phyloP scores from a whole-genome alignment of 1,284 basidiomycete species.

The Rhodotorula sp. region DNA sequence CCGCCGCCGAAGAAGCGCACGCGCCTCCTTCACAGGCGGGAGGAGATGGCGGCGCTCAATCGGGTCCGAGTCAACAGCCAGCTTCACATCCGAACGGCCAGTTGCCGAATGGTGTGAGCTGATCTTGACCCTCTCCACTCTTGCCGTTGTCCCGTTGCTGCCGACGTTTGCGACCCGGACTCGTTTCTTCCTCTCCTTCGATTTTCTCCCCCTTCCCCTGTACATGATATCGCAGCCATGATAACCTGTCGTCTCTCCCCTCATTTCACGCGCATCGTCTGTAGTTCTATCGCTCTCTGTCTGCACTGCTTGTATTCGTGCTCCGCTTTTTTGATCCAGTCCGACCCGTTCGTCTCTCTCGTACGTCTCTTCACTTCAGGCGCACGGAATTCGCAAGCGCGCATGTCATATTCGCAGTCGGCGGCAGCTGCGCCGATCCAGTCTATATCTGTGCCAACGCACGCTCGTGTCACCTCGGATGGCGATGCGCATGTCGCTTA shows the following conservation, averaged over 20 bases:
- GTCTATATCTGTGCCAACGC: conserved; percentile 46
- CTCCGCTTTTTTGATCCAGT: not conserved
- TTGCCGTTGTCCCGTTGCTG: too few relatives aligned
- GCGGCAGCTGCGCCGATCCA: conserved; percentile 40
- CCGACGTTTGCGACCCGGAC: too few relatives aligned
- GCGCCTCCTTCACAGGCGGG: not conserved
- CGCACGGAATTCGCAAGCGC: not conserved
- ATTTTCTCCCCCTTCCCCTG: too few relatives aligned
- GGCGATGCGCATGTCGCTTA: conserved; percentile 72
- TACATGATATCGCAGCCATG: not conserved
- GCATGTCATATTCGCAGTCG: conserved; percentile 7
- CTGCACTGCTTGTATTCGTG: too few relatives aligned
- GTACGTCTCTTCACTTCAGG: not conserved
- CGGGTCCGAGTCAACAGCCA: not conserved
- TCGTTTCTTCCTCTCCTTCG: too few relatives aligned
- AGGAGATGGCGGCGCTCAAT: not conserved
- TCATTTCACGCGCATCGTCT: not conserved
- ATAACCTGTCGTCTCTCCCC: not conserved
- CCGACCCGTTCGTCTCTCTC: not conserved
- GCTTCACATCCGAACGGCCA: not conserved
- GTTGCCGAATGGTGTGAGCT: too few relatives aligned
- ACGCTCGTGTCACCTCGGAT: conserved; percentile 53
- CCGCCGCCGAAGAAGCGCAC: conserved; percentile 29
- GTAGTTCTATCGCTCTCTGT: not conserved
- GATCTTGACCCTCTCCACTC: too few relatives aligned